Evolutionary conservation across 2,329 filamentous ascomycete genomes (phyloP), one percentile per base, ranked within the genome.

Genomic region (Periconia digitata): DNA sequence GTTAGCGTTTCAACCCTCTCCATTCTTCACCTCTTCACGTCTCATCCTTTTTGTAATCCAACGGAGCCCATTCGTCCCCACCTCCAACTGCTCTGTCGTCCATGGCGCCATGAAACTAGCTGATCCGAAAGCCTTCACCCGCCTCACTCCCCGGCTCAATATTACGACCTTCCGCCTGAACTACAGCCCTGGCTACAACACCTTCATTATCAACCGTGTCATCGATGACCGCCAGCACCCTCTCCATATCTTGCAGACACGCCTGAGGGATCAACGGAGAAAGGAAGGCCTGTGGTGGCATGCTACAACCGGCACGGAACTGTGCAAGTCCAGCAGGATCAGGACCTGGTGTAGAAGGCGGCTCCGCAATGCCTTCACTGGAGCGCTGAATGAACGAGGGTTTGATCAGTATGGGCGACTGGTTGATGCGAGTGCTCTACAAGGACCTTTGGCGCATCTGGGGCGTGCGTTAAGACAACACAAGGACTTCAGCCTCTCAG

Each of bases 231-330:
- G 35, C 8, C 51, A 56, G 22, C 66, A 71, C 35, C 67, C 68
- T 10, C 56, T 70, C 3, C 27, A 58, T 53, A 48, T 49, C 12
- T 41, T 51, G 8, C 60, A 58, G 39, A 51, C 40, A 29, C 64
- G 66, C 21, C 51, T 49, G 17, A 44, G 53, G 10, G 29, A 39
- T 2, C 47, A 54, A 21, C 55, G 58, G n/a, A 58, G 58, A 17
- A 51, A 51, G 20, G 55, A 66, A 17, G 60, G 63, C 0, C 58
- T 72, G 2, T 70, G 66, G 67, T 69, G 66, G 68, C 55, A 66
- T 46, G 57, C 59, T 5, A 65, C 60, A 2, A 56, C 58, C 2
- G 46, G 51, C 8, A 13, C 49, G 12, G 60, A 60, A 13, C 42
- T 62, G 17, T 64, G 58, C 21, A 70, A 66, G 49, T 67, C 62